Evolutionary conservation across 129 eudicot species (phyloP).

Genomic region (Helichrysum umbraculigerum): DNA sequence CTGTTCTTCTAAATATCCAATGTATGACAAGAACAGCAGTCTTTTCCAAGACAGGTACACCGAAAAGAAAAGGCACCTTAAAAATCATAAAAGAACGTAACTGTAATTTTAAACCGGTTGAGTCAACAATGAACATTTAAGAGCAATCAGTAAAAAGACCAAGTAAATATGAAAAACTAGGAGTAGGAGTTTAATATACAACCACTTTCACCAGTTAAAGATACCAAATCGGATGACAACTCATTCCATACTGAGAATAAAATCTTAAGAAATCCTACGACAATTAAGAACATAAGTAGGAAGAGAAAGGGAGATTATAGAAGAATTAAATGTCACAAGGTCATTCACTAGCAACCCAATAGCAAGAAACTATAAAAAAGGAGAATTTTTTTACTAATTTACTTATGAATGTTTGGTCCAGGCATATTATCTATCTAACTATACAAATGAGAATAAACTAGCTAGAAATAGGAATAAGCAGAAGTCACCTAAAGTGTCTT

Average conservation of each 20-base stretch:
- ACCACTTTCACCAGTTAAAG: neutral
- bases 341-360: conserved; percentile 4
- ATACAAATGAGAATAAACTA: neutral
- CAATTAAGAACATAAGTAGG: neutral
- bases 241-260: neutral
- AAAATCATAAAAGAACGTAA: conserved; percentile 17
- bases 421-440: neutral
- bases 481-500: neutral
- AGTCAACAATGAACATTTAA: neutral
- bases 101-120: neutral
- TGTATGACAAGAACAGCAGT: conserved; percentile 71
- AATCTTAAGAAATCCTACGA: neutral
- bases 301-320: neutral
- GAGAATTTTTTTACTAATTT: neutral
- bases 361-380: neutral
- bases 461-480: neutral
- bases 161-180: too few relatives aligned
- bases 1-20: conserved; percentile 97
- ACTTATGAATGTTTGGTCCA: neutral
- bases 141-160: conserved; percentile 5
- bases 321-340: conserved; percentile 15
- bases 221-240: conserved; percentile 6
- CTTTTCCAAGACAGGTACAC: conserved; percentile 79
- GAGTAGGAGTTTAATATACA: too few relatives aligned
- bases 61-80: conserved; percentile 96